Percentiles rank a stretch among this genome's conserved stretches.
These are phyloP conservation scores for Pistacia vera DNA, from an alignment of 345 rosid genomes.

Conservation along the genomic window DNA sequence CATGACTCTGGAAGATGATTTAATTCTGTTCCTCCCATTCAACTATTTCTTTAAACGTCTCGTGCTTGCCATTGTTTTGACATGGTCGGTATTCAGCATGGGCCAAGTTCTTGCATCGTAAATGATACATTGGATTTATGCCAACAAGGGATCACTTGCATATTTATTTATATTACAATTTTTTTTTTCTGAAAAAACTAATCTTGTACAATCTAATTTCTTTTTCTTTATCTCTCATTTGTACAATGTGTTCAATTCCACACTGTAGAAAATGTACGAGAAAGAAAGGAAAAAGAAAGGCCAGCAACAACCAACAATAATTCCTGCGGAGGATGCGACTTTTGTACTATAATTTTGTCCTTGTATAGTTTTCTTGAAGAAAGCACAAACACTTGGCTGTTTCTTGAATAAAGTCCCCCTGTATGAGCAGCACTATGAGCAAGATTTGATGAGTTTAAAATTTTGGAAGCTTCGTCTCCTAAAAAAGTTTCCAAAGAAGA, in stretches of 20 bases:
- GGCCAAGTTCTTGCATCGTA: background rate
- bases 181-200: no score
- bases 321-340: background rate
- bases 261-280: background rate
- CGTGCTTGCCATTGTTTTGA: background rate
- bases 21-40: no score
- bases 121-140: background rate
- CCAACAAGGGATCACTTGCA: background rate
- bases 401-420: background rate
- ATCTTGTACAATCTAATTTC: slow-evolving; percentile 1
- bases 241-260: slow-evolving; percentile 1
- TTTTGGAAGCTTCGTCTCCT: slow-evolving; percentile 45
- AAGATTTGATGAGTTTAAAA: slow-evolving; percentile 48
- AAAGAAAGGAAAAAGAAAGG: background rate
- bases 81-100: background rate
- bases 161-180: background rate
- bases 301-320: background rate
- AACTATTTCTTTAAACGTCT: no score
- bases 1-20: no score
- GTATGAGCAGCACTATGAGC: slow-evolving; percentile 23
- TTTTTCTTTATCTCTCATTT: background rate
- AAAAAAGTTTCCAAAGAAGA: slow-evolving; percentile 50
- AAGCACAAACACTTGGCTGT: background rate
- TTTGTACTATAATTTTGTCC: background rate
- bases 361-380: background rate